Percentiles rank a stretch among this genome's conserved stretches.
Evolutionary conservation across 1,284 basidiomycete species (phyloP).

Genomic region (Porogramme epimiltina): DNA sequence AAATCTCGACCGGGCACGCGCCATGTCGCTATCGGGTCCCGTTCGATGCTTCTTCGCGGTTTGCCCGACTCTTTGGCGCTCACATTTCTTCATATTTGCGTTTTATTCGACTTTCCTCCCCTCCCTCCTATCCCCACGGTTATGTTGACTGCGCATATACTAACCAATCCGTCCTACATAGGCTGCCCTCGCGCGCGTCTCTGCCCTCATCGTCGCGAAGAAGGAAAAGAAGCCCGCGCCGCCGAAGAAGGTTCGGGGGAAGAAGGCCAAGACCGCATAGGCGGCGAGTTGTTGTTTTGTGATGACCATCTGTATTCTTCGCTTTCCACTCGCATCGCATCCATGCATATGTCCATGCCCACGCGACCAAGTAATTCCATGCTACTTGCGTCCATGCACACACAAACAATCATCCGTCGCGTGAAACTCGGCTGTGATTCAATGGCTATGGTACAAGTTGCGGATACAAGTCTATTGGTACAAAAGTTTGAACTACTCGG

Average conservation of each 20-base stretch:
- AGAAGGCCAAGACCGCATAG: slow-evolving; percentile 42
- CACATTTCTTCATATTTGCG: slow-evolving; percentile 42
- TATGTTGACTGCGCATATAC: slow-evolving; percentile 29
- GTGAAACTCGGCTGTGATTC: no score
- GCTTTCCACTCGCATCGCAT: slow-evolving; percentile 22
- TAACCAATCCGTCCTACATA: slow-evolving; percentile 33
- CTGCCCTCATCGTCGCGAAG: slow-evolving; percentile 72
- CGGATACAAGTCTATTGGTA: neutral
- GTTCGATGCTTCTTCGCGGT: slow-evolving; percentile 61
- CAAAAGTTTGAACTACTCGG: neutral
- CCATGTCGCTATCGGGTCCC: slow-evolving; percentile 76
- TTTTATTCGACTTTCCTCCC: slow-evolving; percentile 8
- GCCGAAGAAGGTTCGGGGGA: slow-evolving; percentile 76
- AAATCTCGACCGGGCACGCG: slow-evolving; percentile 57
- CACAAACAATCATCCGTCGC: neutral
- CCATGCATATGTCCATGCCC: slow-evolving; percentile 23
- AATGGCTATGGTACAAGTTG: neutral
- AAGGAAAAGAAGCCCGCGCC: slow-evolving; percentile 74
- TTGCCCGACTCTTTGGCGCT: slow-evolving; percentile 71
- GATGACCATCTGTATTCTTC: slow-evolving; percentile 21
- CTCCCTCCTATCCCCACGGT: neutral
- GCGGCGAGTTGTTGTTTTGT: slow-evolving; percentile 12
- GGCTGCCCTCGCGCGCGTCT: slow-evolving; percentile 83
- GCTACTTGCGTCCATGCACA: slow-evolving; percentile 20
- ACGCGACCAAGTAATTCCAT: slow-evolving; percentile 24